These are phyloP conservation scores for Colletotrichum euphorbiae DNA, from an alignment of 2,329 filamentous ascomycete species.

Conservation along the genomic window DNA sequence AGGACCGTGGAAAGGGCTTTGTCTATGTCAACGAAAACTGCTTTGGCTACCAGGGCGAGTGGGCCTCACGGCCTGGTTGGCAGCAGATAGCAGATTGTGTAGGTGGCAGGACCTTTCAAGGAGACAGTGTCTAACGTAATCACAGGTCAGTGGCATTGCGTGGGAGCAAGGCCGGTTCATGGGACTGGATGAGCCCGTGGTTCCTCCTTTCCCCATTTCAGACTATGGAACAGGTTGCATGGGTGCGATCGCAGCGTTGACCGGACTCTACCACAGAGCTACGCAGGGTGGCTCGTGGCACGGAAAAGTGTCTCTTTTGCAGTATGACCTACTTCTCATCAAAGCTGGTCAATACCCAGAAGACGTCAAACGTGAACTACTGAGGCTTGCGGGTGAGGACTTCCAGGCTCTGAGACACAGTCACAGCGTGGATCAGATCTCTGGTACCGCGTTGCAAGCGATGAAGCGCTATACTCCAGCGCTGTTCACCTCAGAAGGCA, in stretches of 20 bases:
- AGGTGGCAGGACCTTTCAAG: conserved; percentile 27
- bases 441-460: conserved; percentile 66
- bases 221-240: conserved; percentile 80
- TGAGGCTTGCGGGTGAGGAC: conserved; percentile 59
- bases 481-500: conserved; percentile 61
- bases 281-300: conserved; percentile 74
- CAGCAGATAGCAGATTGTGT: conserved; percentile 78
- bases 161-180: conserved; percentile 73
- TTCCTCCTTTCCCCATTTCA: conserved; percentile 73
- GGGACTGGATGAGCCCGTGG: conserved; percentile 71
- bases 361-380: conserved; percentile 63
- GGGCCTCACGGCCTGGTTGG: conserved; percentile 75
- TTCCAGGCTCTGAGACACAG: conserved; percentile 70
- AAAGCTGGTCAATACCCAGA: conserved; percentile 68
- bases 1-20: conserved; percentile 68
- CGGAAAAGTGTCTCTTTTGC: conserved; percentile 72
- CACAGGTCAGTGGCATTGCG: conserved; percentile 62
- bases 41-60: conserved; percentile 71
- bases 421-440: conserved; percentile 75
- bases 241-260: conserved; percentile 74
- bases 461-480: conserved; percentile 66
- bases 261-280: conserved; percentile 72
- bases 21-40: conserved; percentile 79
- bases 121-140: background rate
- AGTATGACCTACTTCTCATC: conserved; percentile 76